Evolutionary conservation across 768 basidiomycete species (phyloP), one percentile per base, ranked within the genome.

Genomic region (Neoboletus magnificus): DNA sequence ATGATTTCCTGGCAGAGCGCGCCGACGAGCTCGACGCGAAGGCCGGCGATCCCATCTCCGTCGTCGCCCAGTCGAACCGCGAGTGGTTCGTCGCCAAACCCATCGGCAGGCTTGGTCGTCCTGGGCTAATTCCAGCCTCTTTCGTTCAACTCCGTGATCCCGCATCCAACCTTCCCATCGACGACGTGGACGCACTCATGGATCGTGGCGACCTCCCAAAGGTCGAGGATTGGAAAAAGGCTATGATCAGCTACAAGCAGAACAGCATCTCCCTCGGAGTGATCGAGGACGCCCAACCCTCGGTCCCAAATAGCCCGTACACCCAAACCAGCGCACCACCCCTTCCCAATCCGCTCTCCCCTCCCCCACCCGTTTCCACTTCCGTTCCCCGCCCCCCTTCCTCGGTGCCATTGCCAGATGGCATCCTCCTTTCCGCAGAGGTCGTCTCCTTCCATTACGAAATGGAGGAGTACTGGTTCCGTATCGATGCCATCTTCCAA

Each of bases 21-120:
- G 82, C 91, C 5, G 97, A 99, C 69, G 97, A 99, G 67, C 84
- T 99, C 44, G 95, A 96, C 57, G 96, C 96, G 2, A 93, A 89
- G 65, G 83, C 87, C 1, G 96, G 95, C 35, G 97, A 99, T 65
- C 81, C 91, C 9, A 91, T 99, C 68, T 90, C 95, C 18, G 93
- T 99, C 57, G 97, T 98, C 54, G 97, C 97, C 0, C 97, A 98
- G 71, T 98, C 95, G n/a, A 99, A 98, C 68, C 92, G 93, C 60
- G 97, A 99, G 71, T 99, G 97, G 97, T 98, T 98, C 71, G 97
- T 99, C 46, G 97, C 97, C 27, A 99, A 99, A 73, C 93, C 96
- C 13, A 99, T 99, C 65, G 93, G 94, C 39, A 82, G 85, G 52
- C 82, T 99, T 20, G 96, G 97, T 30, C 88, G 95, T 51, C 97